A percentile compares a stretch with the other conserved stretches of the same genome.
phyloP scores from a whole-genome alignment of 2,329 filamentous ascomycete genomes.

The Alternaria burnsii region DNA sequence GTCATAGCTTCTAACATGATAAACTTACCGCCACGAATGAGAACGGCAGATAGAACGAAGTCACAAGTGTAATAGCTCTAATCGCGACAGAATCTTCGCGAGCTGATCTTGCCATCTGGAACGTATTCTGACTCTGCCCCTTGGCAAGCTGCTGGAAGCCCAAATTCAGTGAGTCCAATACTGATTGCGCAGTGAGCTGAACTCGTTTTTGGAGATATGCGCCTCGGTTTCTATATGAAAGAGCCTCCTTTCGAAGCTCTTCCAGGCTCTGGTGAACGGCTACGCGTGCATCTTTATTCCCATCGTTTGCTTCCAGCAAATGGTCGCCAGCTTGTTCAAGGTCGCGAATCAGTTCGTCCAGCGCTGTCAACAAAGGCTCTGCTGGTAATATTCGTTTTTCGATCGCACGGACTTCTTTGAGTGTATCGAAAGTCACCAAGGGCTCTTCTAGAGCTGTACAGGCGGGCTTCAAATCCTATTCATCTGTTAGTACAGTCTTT shows the following conservation, averaged over 20 bases:
- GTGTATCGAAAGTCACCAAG: neutral
- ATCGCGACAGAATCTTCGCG: neutral
- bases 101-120: neutral
- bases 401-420: neutral
- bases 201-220: neutral
- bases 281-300: too few relatives aligned
- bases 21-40: neutral
- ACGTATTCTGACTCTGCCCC: neutral
- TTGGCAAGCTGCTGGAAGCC: too few relatives aligned
- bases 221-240: neutral
- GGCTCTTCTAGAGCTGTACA: neutral
- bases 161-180: neutral
- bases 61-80: neutral
- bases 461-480: neutral
- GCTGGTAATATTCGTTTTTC: neutral
- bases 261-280: too few relatives aligned
- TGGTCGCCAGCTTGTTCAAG: neutral
- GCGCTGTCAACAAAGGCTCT: neutral
- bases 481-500: neutral
- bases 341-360: neutral
- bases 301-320: neutral
- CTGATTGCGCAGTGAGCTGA: neutral
- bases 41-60: neutral
- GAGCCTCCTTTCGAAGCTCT: neutral
- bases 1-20: fast-evolving